Conservation (phyloP, 2,329 filamentous ascomycete genomes). For the Metarhizium sp. region DNA sequence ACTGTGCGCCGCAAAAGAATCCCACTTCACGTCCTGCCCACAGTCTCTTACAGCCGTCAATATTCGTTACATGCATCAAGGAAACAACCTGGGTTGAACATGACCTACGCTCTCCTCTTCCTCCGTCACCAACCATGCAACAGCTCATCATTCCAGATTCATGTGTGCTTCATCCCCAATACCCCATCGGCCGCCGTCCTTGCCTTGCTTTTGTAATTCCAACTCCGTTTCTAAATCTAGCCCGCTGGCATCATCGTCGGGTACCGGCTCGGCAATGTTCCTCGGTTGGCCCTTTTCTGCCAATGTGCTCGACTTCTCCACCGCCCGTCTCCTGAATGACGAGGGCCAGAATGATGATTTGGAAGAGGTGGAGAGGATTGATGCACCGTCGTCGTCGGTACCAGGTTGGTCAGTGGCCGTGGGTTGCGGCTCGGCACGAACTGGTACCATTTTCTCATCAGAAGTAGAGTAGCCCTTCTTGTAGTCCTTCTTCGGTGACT, state of each 20-base stretch:
- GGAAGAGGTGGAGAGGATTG: constrained; percentile 39
- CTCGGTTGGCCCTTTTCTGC: constrained; percentile 26
- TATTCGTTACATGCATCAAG: background rate
- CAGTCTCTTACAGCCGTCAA: background rate
- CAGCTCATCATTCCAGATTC: constrained; percentile 55
- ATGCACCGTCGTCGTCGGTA: constrained; percentile 30
- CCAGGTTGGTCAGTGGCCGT: constrained; percentile 13
- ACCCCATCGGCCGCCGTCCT: constrained; percentile 58
- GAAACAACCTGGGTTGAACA: background rate
- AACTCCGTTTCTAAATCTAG: constrained; percentile 37
- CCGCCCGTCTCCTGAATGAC: constrained; percentile 29
- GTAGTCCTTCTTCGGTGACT: constrained; percentile 10
- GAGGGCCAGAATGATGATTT: constrained; percentile 33
- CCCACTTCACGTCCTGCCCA: background rate
- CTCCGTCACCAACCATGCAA: background rate
- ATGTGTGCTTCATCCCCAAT: constrained; percentile 78
- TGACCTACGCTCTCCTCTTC: background rate
- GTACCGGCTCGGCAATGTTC: constrained; percentile 34
- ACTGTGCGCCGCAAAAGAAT: background rate
- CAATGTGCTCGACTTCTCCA: constrained; percentile 22
- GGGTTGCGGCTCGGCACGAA: constrained; percentile 13
- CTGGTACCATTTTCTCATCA: constrained; percentile 26
- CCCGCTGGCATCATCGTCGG: constrained; percentile 31
- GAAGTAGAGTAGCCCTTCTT: constrained; percentile 24
- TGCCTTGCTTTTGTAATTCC: constrained; percentile 42